Evolutionary conservation across 371 early-diverging fungal species (phyloP).

Genomic region (Entomophthora muscae): DNA sequence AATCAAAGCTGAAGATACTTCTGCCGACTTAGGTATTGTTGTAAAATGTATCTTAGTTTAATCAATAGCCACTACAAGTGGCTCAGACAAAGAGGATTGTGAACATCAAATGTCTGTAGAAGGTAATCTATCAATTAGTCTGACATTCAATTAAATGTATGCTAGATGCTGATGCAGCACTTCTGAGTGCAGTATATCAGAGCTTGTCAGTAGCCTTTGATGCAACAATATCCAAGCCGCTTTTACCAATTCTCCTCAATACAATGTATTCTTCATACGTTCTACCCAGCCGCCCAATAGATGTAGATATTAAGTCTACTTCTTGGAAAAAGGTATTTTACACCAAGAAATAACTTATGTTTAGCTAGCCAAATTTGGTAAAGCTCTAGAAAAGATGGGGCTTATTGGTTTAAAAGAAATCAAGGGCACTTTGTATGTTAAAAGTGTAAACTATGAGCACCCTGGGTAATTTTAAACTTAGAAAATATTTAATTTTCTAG

Average conservation of each 20-base stretch:
- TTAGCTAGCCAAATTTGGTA: conserved; percentile 1
- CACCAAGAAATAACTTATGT: not conserved
- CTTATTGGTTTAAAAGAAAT: not conserved
- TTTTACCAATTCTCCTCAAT: not conserved
- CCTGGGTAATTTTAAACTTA: not conserved
- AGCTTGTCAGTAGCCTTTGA: not conserved
- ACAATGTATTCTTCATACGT: not conserved
- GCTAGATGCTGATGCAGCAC: not conserved
- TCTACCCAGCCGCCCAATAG: not conserved
- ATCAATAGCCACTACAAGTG: no score
- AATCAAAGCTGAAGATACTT: no score
- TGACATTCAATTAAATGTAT: no score
- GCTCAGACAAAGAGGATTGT: no score
- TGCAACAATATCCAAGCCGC: not conserved
- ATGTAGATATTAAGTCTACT: not conserved
- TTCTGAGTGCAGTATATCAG: not conserved
- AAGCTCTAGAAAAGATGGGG: not conserved
- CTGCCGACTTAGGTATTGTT: no score
- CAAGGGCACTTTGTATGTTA: not conserved
- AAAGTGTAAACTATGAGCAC: not conserved
- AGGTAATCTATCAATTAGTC: no score
- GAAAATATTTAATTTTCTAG: not conserved
- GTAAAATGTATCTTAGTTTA: no score
- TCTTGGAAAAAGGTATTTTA: not conserved
- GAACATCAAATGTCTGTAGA: no score